Percentiles rank a stretch among this genome's conserved stretches.
These are phyloP conservation scores for Globisporangium radiosum DNA, from an alignment of 352 stramenopile genomes.

Conservation along the genomic window DNA sequence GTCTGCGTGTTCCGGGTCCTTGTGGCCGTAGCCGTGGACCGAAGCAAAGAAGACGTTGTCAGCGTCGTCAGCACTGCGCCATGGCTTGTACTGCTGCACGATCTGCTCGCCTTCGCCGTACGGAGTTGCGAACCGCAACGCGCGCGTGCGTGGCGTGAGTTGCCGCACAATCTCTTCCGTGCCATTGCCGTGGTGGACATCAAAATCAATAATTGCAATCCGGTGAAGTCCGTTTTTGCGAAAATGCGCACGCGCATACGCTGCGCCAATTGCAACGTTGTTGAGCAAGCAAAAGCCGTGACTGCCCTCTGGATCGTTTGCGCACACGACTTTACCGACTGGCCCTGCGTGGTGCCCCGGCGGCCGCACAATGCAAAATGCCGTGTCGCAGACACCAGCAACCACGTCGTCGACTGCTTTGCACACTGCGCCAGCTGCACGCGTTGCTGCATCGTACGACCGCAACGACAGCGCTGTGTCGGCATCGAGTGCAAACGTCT, in stretches of 20 bases:
- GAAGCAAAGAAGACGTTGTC: conserved; percentile 96
- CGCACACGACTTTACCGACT: conserved; percentile 90
- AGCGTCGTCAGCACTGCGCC: conserved; percentile 91
- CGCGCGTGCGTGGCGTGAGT: conserved; percentile 83
- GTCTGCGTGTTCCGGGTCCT: conserved; percentile 54
- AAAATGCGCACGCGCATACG: conserved; percentile 93
- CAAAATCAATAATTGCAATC: conserved; percentile 97
- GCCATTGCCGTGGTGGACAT: conserved; percentile 98
- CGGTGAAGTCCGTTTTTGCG: conserved; percentile 87
- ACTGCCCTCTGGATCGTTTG: conserved; percentile 85
- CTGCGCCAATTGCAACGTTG: conserved; percentile 96
- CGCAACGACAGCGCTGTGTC: conserved; percentile 78
- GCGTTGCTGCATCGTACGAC: conserved; percentile 70
- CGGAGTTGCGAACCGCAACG: conserved; percentile 80
- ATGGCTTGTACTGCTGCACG: conserved; percentile 92
- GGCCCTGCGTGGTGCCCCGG: conserved; percentile 96
- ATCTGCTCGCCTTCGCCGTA: conserved; percentile 86
- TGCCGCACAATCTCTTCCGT: conserved; percentile 95
- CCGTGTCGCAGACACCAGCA: conserved; percentile 87
- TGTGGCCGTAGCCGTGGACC: conserved; percentile 70
- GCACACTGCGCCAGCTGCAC: conserved; percentile 80
- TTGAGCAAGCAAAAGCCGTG: conserved; percentile 98
- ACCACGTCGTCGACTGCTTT: conserved; percentile 84
- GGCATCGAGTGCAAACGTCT: conserved; percentile 45
- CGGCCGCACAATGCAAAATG: conserved; percentile 95